Conservation (phyloP, 225 moss, liverwort and hornwort genomes). For the Polytrichum commune region DNA sequence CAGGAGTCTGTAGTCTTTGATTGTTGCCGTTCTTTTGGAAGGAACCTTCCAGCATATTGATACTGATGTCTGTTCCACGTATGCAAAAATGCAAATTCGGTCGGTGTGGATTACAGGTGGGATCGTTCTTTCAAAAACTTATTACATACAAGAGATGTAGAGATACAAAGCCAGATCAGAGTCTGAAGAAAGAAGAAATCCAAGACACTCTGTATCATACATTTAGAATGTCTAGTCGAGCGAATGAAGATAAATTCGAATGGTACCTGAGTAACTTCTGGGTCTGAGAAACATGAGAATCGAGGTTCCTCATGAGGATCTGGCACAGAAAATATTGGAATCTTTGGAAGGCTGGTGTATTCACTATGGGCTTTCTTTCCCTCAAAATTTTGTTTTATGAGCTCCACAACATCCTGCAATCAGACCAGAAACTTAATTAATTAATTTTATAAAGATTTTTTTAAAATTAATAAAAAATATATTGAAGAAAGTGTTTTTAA, state of each 20-base stretch:
- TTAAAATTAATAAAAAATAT: background rate
- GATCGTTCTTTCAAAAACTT: too few relatives aligned
- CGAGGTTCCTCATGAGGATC: constrained; percentile 61
- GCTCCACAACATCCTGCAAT: constrained; percentile 65
- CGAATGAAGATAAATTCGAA: too few relatives aligned
- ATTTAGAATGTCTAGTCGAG: too few relatives aligned
- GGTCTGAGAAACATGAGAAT: constrained; percentile 69
- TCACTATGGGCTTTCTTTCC: constrained; percentile 33
- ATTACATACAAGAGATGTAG: too few relatives aligned
- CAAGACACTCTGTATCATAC: too few relatives aligned
- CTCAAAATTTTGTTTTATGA: constrained; percentile 64
- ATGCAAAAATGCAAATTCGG: too few relatives aligned
- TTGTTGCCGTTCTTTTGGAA: constrained; percentile 29
- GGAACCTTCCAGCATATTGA: constrained; percentile 62
- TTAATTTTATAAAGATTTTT: too few relatives aligned
- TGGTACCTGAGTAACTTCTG: constrained; percentile 63
- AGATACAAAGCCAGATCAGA: too few relatives aligned
- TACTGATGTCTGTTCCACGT: constrained; percentile 50
- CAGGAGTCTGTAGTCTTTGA: constrained; percentile 44
- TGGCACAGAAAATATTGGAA: constrained; percentile 57
- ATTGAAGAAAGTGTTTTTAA: background rate
- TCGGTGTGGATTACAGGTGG: too few relatives aligned
- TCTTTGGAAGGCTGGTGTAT: constrained; percentile 22
- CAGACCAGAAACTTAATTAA: background rate
- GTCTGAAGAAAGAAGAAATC: too few relatives aligned